Percentiles rank a stretch among this genome's conserved stretches.
Evolutionary conservation across 257 asterid genomes (phyloP).

Genomic region (Avicennia marina): DNA sequence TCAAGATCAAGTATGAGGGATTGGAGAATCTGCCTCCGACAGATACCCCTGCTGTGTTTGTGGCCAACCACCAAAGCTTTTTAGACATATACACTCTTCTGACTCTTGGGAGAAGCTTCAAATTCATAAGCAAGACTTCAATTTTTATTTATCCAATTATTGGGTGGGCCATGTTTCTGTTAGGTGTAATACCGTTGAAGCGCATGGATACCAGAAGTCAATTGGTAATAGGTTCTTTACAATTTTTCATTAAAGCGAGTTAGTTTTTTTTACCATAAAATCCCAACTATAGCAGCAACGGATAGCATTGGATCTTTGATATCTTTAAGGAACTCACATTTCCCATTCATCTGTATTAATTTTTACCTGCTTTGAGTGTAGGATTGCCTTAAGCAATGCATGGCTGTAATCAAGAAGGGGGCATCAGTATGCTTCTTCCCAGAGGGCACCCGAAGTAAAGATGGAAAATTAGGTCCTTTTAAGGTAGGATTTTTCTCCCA

Average conservation of each 20-base stretch:
- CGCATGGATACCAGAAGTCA: slow-evolving; percentile 98
- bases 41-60: slow-evolving; percentile 82
- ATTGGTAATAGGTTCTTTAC: slow-evolving; percentile 43
- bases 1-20: slow-evolving; percentile 74
- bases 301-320: too few species aligned
- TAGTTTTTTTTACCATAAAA: slow-evolving; percentile 8
- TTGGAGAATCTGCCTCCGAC: slow-evolving; percentile 71
- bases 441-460: slow-evolving; percentile 92
- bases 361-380: slow-evolving; percentile 22
- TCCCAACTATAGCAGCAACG: background rate
- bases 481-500: slow-evolving; percentile 46
- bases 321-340: too few species aligned
- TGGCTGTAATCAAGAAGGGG: slow-evolving; percentile 75
- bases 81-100: slow-evolving; percentile 85
- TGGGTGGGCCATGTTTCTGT: slow-evolving; percentile 96
- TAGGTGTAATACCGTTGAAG: slow-evolving; percentile 87
- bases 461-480: slow-evolving; percentile 76
- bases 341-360: slow-evolving; percentile 11
- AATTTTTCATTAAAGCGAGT: background rate
- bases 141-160: slow-evolving; percentile 83
- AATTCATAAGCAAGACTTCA: slow-evolving; percentile 95
- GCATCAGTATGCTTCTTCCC: slow-evolving; percentile 96
- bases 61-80: slow-evolving; percentile 96
- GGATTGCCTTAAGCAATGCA: slow-evolving; percentile 93
- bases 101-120: slow-evolving; percentile 85